A percentile compares a stretch with the other conserved stretches of the same genome.
phyloP scores from a whole-genome alignment of 169 alveolate genomes.

The Eimeria necatrix region DNA sequence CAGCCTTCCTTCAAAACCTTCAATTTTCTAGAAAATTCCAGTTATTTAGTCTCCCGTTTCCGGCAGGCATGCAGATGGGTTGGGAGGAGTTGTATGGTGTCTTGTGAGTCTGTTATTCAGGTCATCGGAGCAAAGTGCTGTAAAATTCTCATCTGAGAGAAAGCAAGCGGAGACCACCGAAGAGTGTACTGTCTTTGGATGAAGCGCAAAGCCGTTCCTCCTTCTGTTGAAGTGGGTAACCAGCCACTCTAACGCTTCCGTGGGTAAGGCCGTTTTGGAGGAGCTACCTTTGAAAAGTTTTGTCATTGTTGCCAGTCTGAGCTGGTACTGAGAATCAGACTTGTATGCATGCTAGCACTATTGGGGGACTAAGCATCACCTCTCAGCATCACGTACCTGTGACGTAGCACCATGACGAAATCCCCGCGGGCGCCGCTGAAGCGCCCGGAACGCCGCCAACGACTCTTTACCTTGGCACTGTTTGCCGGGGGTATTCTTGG shows the following conservation, averaged over 20 bases:
- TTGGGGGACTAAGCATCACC: no score
- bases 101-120: no score
- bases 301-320: neutral
- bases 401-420: neutral
- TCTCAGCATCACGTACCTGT: no score
- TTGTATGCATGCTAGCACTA: no score
- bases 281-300: neutral
- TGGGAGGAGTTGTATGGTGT: no score
- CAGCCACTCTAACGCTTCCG: neutral
- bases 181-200: neutral
- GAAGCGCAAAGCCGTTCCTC: neutral
- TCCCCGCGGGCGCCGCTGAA: neutral
- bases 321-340: no score
- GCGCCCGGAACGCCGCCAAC: neutral
- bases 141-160: neutral
- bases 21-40: no score
- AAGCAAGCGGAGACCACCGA: neutral
- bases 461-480: neutral
- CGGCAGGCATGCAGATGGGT: no score
- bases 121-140: no score
- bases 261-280: neutral
- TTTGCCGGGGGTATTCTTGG: neutral
- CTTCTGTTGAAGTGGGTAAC: neutral
- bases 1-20: no score
- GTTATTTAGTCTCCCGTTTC: no score